Evolutionary conservation across 805 yeast species (phyloP), one percentile per base, ranked within the genome.

Genomic region (Ogataea ramenticola): DNA sequence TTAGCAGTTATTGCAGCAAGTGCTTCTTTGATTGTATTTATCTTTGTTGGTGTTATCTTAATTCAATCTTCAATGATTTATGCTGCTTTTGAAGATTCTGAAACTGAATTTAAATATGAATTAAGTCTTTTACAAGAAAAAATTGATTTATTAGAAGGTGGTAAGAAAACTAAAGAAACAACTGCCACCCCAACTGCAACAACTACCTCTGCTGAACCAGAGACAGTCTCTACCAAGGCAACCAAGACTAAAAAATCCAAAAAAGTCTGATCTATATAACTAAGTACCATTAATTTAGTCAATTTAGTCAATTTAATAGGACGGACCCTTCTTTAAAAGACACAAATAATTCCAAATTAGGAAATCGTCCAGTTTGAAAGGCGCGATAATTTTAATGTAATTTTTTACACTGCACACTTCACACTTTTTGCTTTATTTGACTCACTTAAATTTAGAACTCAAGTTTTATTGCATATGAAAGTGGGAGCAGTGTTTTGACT

Each of bases 1-100:
- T 66, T 91, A 56, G 87, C 86, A 51, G 96, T 93, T 34, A 77
- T 93, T 57, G 96, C 93, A 35, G 97, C 98, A 5, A 81, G 93
- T 26, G 82, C 83, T 64, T 74, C 83, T 33, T 82, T 91, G 71
- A 71, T 86, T 52, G 77, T 85, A 9, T 61, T 87, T 43, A 70
- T 85, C 16, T 68, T 90, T 42, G 58, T 78, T 20, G 97, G 96
- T 51, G 85, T 89, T n/a, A 65, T 89, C 36, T 71, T 86, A 10
- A 74, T 93, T 53, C 98, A 93, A 68, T 80, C 77, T 43, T 97
- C 97, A 32, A 74, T 91, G 57, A 87, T 85, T 76, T 91, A 85
- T 66, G 96, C 96, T 27, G 51, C 52, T 39, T 49, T 52, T 44
- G 62, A 53, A 39, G 66, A 63, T 44, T 41, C 44, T 21, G 54